Percentiles rank a stretch among this genome's conserved stretches.
Evolutionary conservation across 495 filamentous ascomycete species (phyloP).

Genomic region (Letharia columbiana): DNA sequence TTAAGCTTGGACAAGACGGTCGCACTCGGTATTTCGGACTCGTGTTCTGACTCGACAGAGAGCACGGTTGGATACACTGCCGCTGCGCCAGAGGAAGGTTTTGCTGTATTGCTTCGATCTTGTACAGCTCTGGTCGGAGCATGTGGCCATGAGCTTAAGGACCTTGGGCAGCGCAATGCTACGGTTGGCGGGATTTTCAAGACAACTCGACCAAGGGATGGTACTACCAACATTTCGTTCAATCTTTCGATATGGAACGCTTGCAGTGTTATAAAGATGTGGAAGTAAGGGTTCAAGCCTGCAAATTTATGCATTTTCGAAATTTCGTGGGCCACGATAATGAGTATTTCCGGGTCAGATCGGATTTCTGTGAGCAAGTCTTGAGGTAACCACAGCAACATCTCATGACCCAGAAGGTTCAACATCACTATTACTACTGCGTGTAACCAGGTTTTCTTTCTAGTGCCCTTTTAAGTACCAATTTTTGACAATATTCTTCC

Average conservation of each 20-base stretch:
- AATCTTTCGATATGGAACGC: not conserved
- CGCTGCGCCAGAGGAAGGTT: not conserved
- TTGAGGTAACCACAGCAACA: not conserved
- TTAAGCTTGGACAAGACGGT: not conserved
- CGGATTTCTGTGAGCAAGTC: not conserved
- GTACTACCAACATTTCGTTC: not conserved
- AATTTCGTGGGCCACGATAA: not conserved
- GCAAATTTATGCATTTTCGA: not conserved
- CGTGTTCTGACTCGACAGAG: not conserved
- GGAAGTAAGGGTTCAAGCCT: not conserved
- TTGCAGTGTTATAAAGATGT: not conserved
- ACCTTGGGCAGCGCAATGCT: not conserved
- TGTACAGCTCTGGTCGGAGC: not conserved
- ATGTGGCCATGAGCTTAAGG: not conserved
- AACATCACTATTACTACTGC: not conserved
- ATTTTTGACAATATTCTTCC: not conserved
- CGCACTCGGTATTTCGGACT: not conserved
- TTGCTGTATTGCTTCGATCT: not conserved
- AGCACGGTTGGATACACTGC: no score
- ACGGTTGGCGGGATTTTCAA: not conserved
- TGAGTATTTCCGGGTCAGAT: not conserved
- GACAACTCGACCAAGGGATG: not conserved
- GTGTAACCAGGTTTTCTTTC: not conserved
- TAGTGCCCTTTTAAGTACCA: not conserved
- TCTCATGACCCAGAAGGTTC: not conserved